Evolutionary conservation across 169 alveolate species (phyloP).

Genomic region (Plasmodium berghei): DNA sequence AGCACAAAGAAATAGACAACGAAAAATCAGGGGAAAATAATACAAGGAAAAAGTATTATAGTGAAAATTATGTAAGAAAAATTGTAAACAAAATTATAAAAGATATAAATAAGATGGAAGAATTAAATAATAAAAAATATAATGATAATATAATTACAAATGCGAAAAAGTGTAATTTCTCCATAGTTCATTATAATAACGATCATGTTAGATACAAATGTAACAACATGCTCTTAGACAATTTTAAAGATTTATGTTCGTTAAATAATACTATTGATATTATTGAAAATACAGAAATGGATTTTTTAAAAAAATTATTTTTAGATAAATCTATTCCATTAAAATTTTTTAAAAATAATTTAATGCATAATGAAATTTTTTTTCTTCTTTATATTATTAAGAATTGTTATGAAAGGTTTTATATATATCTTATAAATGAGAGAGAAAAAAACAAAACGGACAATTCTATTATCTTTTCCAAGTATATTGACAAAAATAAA

Average conservation of each 20-base stretch:
- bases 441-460: slow-evolving; percentile 24
- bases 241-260: slow-evolving; percentile 28
- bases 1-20: background rate
- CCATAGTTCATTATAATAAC: slow-evolving; percentile 43
- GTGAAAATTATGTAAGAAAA: slow-evolving; percentile 3
- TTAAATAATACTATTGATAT: slow-evolving; percentile 36
- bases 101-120: slow-evolving; percentile 3
- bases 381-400: slow-evolving; percentile 35
- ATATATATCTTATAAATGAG: slow-evolving; percentile 44
- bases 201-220: slow-evolving; percentile 29
- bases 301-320: slow-evolving; percentile 59
- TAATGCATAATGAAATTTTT: slow-evolving; percentile 43
- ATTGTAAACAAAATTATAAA: slow-evolving; percentile 8
- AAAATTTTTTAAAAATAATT: slow-evolving; percentile 22
- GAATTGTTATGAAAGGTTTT: slow-evolving; percentile 58
- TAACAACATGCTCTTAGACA: slow-evolving; percentile 58
- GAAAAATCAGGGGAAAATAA: background rate
- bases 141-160: background rate
- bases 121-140: background rate
- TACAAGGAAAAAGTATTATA: background rate
- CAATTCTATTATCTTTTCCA: slow-evolving; percentile 13
- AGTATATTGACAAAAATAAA: slow-evolving; percentile 23
- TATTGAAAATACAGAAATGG: slow-evolving; percentile 51
- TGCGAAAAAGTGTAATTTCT: slow-evolving; percentile 9
- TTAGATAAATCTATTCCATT: slow-evolving; percentile 44